Base-by-base conservation (phyloP, 495 filamentous ascomycete species). In the Penicillium subrubescens region DNA sequence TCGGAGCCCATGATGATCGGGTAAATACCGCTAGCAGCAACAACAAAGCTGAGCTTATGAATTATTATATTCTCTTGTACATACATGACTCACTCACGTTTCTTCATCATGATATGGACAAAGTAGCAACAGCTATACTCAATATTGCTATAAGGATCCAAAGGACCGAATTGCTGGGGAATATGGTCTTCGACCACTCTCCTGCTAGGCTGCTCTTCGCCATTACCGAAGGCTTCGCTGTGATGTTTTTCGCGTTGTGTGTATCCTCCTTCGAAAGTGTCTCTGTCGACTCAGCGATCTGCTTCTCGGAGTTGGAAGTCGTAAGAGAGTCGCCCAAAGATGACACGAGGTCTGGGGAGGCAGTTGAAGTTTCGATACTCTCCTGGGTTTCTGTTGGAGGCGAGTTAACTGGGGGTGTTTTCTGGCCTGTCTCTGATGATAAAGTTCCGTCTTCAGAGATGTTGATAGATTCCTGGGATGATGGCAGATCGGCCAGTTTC, bases 1-100 rank as follows among this genome's bases (percentile, higher is more conserved):
- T 25, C 61, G 14, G 53, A 31, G 34, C 27, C 57, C 68, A 10
- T 46, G n/a, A 46, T 7, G 70, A 64, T 78, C 78, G 8, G 78
- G 11, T 12, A 37, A 11, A 14, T 10, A 37, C 35, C 35, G 1
- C 35, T 3, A 37, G 7, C 35, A 37, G 35, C 35, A 14, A 37
- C 12, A 37, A 37, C 35, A 12, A 44, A 8, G 43, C 6, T 44
- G n/a, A 21, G 10, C 2, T 48, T 2, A 12, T 14, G 8, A 8
- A 48, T 12, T 21, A 10, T 12, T 1, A 25, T 0, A 5, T 48
- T 21, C 19, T 46, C 25, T 29, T 52, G 25, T 31, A 27, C 12
- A 52, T 52, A 31, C 14, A 25, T 15, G 12, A 51, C 23, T 31
- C 12, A 51, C 17, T 29, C 25, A 1, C 48, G 29, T 29, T 8